Evolutionary conservation across 768 basidiomycete species (phyloP), one percentile per base, ranked within the genome.

Genomic region (Pleurotus cornucopiae): DNA sequence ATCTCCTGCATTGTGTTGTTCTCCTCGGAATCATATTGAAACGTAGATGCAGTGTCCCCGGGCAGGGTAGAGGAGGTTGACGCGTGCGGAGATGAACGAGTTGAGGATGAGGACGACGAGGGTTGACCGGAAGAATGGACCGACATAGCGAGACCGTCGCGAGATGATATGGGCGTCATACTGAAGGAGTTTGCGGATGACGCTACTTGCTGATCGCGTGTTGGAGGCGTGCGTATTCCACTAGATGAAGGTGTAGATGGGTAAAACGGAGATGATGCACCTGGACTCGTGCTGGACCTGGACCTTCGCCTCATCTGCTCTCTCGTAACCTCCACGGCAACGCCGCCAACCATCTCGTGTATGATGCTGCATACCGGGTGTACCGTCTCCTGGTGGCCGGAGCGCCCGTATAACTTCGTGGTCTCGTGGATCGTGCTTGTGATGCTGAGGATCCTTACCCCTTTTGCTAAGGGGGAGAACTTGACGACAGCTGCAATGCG

Each of bases 401-500:
- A 70, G 38, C 84, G 80, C 20, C 70, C 71, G 60, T 76, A 76
- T 1, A 89, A 65, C 67, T 86, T 91, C 1, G 83, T 82, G 2
- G 81, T 81, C 70, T 98, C 94, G 58, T 85, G 83, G 46, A 98
- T 73, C 6, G 82, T 77, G 3, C 88, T 90, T 16, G 76, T 69
- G 20, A 96, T 80, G 46, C 71, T 79, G 4, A 83, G 70, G 14
- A 98, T 86, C 46, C 77, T 74, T 4, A 89, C 86, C 6, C 96
- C 96, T 69, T 98, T 98, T 39, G 78, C 73, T 18, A 97, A 73
- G 0, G 96, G 94, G 34, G 85, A 84, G 67, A 97, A 91, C 67
- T 96, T 97, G 69, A 93, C 80, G 11, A 88, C 73, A 0, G 91
- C 87, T 0, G 88, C 87, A 55, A 97, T 73, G 7, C 78, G 80